Evolutionary conservation across 306 rosid genomes (phyloP).

Genomic region (Malus orientalis): DNA sequence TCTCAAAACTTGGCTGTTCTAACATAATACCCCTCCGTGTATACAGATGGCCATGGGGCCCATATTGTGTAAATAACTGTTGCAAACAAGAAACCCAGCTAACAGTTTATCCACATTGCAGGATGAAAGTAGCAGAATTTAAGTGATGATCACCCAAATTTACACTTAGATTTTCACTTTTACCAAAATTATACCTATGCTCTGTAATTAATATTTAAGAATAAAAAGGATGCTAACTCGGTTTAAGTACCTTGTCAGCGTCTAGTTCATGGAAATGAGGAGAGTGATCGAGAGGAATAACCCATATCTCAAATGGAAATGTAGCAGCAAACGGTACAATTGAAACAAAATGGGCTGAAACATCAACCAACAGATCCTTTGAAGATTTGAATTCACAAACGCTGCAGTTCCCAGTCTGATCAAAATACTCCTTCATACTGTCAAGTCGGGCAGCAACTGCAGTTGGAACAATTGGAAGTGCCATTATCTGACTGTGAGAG

Average conservation of each 20-base stretch:
- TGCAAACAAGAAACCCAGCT: background rate
- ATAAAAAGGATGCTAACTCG: background rate
- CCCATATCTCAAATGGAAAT: conserved; percentile 86
- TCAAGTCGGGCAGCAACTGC: conserved; percentile 48
- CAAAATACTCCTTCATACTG: conserved; percentile 48
- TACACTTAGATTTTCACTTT: no score
- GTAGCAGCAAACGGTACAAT: conserved; percentile 72
- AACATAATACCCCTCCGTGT: no score
- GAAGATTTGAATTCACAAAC: conserved; percentile 38
- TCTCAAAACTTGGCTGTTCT: background rate
- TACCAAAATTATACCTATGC: background rate
- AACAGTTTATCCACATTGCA: background rate
- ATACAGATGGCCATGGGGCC: no score
- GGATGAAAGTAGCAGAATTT: background rate
- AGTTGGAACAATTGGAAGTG: conserved; percentile 68
- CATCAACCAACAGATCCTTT: conserved; percentile 46
- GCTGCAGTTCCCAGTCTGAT: conserved; percentile 48
- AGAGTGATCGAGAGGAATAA: conserved; percentile 63
- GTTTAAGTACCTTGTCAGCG: conserved; percentile 40
- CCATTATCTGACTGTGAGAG: conserved; percentile 81
- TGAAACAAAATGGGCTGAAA: conserved; percentile 49
- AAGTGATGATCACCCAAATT: background rate
- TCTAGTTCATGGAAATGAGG: conserved; percentile 65
- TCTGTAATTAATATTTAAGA: background rate
- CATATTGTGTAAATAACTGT: background rate